Conservation (phyloP, 441 rosid genomes). For the Kokia cookei region DNA sequence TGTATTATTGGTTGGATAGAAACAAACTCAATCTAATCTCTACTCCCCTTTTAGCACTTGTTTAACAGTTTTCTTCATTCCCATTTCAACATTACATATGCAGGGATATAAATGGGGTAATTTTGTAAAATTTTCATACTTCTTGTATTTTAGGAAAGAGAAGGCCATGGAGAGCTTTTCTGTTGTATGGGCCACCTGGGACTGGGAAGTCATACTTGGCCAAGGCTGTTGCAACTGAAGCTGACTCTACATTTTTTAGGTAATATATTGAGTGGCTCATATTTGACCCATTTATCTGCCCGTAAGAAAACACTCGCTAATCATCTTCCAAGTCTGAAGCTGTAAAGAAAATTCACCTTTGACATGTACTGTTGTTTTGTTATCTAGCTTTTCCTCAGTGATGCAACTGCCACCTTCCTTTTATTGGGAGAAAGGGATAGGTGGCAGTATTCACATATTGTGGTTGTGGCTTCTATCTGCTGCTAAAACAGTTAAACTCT, state of each 20-base stretch:
- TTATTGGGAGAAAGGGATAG: neutral
- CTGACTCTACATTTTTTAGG: conserved; percentile 70
- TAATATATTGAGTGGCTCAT: conserved; percentile 15
- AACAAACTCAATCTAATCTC: neutral
- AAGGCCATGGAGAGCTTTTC: conserved; percentile 94
- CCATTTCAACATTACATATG: neutral
- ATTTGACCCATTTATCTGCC: neutral
- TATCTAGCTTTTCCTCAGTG: neutral
- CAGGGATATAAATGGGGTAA: neutral
- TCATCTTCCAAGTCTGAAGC: neutral
- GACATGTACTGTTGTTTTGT: neutral
- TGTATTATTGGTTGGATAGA: neutral
- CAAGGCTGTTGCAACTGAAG: too few species aligned
- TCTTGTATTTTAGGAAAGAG: conserved; percentile 67
- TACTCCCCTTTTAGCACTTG: neutral
- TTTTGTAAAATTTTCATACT: neutral
- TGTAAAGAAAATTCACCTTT: neutral
- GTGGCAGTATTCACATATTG: neutral
- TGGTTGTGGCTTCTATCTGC: too few species aligned
- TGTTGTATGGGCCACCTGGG: conserved; percentile 20
- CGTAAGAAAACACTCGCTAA: neutral
- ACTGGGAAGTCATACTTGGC: too few species aligned
- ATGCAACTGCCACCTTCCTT: neutral
- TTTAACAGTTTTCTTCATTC: neutral
- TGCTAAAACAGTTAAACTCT: too few species aligned